Percentiles rank a stretch among this genome's conserved stretches.
Conservation (phyloP, 306 rosid genomes). For the Pueraria montana region DNA sequence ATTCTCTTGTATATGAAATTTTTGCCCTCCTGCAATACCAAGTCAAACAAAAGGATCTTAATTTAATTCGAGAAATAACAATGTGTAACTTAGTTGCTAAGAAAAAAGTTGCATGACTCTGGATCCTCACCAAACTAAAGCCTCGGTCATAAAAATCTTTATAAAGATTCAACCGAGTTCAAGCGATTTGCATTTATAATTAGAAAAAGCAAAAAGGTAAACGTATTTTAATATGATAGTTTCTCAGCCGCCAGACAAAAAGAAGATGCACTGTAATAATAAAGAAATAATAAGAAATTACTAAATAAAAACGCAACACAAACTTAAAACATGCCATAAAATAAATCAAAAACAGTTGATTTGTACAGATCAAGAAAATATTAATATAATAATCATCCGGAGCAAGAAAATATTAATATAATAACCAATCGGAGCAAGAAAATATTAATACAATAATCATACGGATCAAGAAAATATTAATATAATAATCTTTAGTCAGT, state of each 20-base stretch:
- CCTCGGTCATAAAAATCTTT: background rate
- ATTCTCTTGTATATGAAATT: constrained; percentile 55
- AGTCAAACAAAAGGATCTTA: constrained; percentile 21
- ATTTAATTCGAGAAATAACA: constrained; percentile 20
- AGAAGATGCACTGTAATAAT: background rate
- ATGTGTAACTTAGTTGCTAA: constrained; percentile 5
- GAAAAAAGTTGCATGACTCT: background rate
- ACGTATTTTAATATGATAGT: background rate
- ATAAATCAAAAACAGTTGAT: constrained; percentile 6
- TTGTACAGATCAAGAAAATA: constrained; percentile 17
- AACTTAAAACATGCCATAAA: background rate
- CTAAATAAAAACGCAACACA: background rate
- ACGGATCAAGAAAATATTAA: background rate
- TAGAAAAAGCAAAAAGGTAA: background rate
- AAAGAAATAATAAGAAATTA: background rate
- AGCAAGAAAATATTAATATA: background rate
- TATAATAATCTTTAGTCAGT: background rate
- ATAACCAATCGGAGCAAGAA: background rate
- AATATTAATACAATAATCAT: background rate
- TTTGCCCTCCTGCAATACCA: constrained; percentile 51
- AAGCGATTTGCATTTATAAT: background rate
- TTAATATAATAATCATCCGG: background rate
- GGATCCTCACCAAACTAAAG: background rate
- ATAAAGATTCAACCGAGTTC: background rate
- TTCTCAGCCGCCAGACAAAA: constrained; percentile 45